Evolutionary conservation across 371 early-diverging fungal species (phyloP), one percentile per base, ranked within the genome.

Genomic region (Batrachochytrium dendrobatidis): DNA sequence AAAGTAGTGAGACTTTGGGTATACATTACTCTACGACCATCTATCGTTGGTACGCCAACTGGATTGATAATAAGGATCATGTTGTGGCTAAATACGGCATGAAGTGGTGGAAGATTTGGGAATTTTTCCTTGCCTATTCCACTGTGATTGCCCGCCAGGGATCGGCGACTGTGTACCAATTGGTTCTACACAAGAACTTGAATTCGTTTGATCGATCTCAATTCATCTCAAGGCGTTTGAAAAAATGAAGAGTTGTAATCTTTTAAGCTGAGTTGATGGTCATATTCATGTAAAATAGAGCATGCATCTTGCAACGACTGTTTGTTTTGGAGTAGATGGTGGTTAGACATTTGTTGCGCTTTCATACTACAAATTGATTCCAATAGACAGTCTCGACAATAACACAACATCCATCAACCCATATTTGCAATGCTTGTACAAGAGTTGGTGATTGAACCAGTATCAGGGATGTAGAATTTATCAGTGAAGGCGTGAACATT

Each of bases 11-110:
- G 61, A 97, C 95, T 50, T 81, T 95, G 34, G 96, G 98, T 67
- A 89, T 92, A 53, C 98, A 97, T 74, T 97, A 95, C 84, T 94
- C 95, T 46, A 91, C 91, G 28, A 97, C 98, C 45, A 82, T 95
- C 55, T 80, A 85, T 69, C 83, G 87, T 69, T 97, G 98, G 98
- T 97, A 97, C 82, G 68, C 83, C 66, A 94, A 95, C 88, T 97
- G 98, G 98, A 80, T 91, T 83, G 73, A 83, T 67, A 94, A 94
- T 85, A 85, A 86, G 80, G 92, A 87, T 22, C 59, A 77, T 60
- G 85, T 95, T 62, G 78, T 79, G 50, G 82, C 71, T 58, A 86
- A 83, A 63, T 95, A 95, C 61, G 96, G 94, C 52, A 87, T 89
- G 69, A 79, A 84, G 57, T 84, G 91, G 90, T 69, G 61, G 69